A percentile compares a stretch with the other conserved stretches of the same genome.
Conservation (phyloP, 495 filamentous ascomycete genomes). For the Hyaloscypha variabilis region DNA sequence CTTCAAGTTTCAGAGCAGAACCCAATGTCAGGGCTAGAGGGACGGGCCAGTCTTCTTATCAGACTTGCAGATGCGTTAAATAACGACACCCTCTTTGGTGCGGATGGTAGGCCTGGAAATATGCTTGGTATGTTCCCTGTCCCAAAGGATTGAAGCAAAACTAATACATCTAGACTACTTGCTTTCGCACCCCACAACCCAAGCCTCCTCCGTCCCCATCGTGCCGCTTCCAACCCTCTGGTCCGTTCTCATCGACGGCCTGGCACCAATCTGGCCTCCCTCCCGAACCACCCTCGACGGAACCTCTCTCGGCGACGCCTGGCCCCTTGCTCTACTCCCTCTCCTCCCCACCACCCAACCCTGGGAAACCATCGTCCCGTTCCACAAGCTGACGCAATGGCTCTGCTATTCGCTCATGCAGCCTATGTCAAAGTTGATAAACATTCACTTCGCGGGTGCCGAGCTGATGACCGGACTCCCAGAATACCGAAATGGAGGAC, state of each 20-base stretch:
- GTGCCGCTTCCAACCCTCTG: conserved; percentile 91
- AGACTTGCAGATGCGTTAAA: conserved; percentile 76
- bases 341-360: conserved; percentile 53
- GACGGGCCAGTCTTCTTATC: conserved; percentile 78
- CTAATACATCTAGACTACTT: conserved; percentile 87
- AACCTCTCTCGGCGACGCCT: conserved; percentile 89
- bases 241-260: conserved; percentile 85
- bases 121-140: conserved; percentile 75
- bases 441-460: conserved; percentile 75
- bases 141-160: conserved; percentile 6
- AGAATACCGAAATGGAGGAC: conserved; percentile 85
- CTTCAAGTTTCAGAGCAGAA: conserved; percentile 84
- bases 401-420: conserved; percentile 88
- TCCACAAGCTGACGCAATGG: conserved; percentile 93
- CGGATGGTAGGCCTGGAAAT: conserved; percentile 84
- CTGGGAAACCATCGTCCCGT: conserved; percentile 95
- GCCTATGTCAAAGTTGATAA: conserved; percentile 77
- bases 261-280: conserved; percentile 85
- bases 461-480: conserved; percentile 82
- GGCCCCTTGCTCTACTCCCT: conserved; percentile 86
- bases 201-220: conserved; percentile 84
- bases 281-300: conserved; percentile 89
- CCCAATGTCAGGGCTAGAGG: conserved; percentile 85
- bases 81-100: conserved; percentile 84
- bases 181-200: conserved; percentile 85